Evolutionary conservation across 306 rosid species (phyloP), one percentile per base, ranked within the genome.

Genomic region (Argentina anserina): DNA sequence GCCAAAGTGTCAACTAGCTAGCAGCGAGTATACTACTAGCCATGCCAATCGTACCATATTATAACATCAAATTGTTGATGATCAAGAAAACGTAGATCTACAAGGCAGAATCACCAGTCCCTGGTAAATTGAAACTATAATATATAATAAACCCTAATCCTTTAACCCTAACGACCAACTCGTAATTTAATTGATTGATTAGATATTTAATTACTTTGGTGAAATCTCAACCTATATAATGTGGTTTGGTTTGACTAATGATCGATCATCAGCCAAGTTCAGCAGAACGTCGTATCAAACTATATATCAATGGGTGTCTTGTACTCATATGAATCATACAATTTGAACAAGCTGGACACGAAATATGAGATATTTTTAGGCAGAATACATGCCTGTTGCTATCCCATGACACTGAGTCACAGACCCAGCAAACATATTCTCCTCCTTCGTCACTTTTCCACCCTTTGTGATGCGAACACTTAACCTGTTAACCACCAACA

Each of bases 401-500:
- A 2, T 52, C 49, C 12, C 1, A 70, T 39, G 64, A 72, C 17
- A 23, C 31, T n/a, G 68, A 60, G 64, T 59, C 17, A 23, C 31
- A n/a, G 68, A 60, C 69, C 41, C 18, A 43, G 58, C 72, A 52
- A 45, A 64, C 36, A 76, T 82, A 83, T 76, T 81, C 80, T 78
- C 69, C 31, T 67, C 20, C 6, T 20, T 20, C 26, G 72, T 62
- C 81, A 67, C 70, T 71, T 69, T 49, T 84, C 65, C 65, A 67
- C 79, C 77, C 81, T 58, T 11, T 60, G 65, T 67, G 79, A 71
- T 75, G 63, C 60, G 76, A 73, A 75, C 76, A 67, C 64, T 60
- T 72, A 78, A 71, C 81, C 56, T n/a, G n/a, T n/a, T n/a, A n/a
- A 67, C 82, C 81, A 67, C n/a, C n/a, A 70, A 25, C 71, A 55